Evolutionary conservation across 202 grass and related monocot genomes (phyloP), one percentile per base, ranked within the genome.

Genomic region (Digitaria exilis): DNA sequence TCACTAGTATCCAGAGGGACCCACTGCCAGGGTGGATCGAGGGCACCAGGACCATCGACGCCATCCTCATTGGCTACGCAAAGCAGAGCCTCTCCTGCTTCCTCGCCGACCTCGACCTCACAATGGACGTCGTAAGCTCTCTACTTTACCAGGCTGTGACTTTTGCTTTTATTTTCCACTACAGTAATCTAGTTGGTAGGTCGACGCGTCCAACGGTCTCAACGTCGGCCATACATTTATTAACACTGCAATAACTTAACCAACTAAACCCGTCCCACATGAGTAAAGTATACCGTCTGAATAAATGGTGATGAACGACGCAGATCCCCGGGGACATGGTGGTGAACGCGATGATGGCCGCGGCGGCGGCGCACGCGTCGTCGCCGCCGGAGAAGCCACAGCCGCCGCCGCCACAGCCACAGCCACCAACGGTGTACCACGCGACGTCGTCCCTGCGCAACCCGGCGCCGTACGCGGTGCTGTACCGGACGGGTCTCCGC

Each of bases 271-370:
- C n/a, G n/a, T n/a, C n/a, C n/a, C n/a, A n/a, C n/a, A n/a, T n/a
- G n/a, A n/a, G n/a, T n/a, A n/a, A n/a, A n/a, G n/a, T n/a, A n/a
- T n/a, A n/a, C n/a, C n/a, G n/a, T n/a, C n/a, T n/a, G n/a, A n/a
- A n/a, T n/a, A n/a, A n/a, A n/a, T n/a, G n/a, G n/a, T n/a, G n/a
- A n/a, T n/a, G n/a, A 39, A 39, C 6, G 37, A 39, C 9, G 77
- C 83, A 97, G 95, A 91, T 97, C 74, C 95, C 95, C 1, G 92
- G 88, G 3, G 95, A 97, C 84, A 91, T 97, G 95, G 95, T 94
- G 70, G 92, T 93, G 82, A 94, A 94, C 76, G 92, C 90, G n/a
- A 97, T 97, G 87, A 93, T 94, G 78, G 86, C 86, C 6, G 84
- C 95, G 1, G 71, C 69, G 57, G 86, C 6, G 13, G 67, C 69